Evolutionary conservation across 1,284 basidiomycete genomes (phyloP), one percentile per base, ranked within the genome.

Genomic region (Thelephora terrestris): DNA sequence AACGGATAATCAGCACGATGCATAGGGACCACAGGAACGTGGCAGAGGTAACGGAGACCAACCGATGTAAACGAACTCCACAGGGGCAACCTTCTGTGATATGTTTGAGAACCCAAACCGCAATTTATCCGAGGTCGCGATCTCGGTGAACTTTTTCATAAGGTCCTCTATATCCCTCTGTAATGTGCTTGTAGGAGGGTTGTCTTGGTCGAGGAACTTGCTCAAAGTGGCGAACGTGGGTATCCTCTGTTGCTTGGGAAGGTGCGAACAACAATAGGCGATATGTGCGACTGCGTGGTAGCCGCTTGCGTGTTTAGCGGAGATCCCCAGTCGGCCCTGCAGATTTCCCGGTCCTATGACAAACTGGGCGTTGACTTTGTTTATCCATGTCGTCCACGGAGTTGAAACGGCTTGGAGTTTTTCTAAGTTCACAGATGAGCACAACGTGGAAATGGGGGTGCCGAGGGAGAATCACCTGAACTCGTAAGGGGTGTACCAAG

Each of bases 51-150:
- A 20, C 43, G 4, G 25, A 23, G 18, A 55, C 68, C 43, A 55
- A 81, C 83, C 83, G 34, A 83, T 77, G 63, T 82, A 87, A 23
- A 84, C 74, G 58, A 87, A 86, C 60, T 87, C 84, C 9, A 79
- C 75, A 1, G 85, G 85, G 0, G 85, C 78, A 25, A 86, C 69
- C n/a, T 78, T 72, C 48, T 73, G 70, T 46, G 67, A 62, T 18
- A 83, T 72, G 20, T 69, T 64, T 21, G 55, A 65, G 55, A 85
- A 81, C 1, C 64, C 73, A 18, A 55, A 47, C 36, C 71, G 72
- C 24, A 73, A 61, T 5, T 52, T 49, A 0, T 55, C 34, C 14
- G 68, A 58, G 18, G 55, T 55, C 1, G 79, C 79, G 44, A 87
- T 70, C 23, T 70, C 63, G 64, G 71, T 72, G 47, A 85, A 75